A percentile compares a stretch with the other conserved stretches of the same genome.
These are phyloP conservation scores for Monilinia polystroma DNA, from an alignment of 2,329 filamentous ascomycete species.

Conservation along the genomic window DNA sequence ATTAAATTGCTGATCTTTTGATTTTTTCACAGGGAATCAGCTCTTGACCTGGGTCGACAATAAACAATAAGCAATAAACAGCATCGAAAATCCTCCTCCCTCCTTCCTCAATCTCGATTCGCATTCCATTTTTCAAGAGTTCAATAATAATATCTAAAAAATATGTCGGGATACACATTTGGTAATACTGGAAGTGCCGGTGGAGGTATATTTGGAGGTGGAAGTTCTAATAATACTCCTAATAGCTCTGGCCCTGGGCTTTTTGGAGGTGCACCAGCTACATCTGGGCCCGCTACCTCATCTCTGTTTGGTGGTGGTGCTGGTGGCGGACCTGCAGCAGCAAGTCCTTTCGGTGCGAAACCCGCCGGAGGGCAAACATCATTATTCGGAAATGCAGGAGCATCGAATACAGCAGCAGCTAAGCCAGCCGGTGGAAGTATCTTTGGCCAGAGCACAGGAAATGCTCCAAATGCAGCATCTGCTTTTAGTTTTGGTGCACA, in stretches of 20 bases:
- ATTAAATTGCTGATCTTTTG: slow-evolving; percentile 15
- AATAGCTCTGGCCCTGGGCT: slow-evolving; percentile 20
- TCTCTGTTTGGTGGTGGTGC: slow-evolving; percentile 27
- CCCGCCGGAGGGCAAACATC: slow-evolving; percentile 11
- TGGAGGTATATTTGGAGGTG: slow-evolving; percentile 14
- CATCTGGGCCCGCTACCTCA: slow-evolving; percentile 29
- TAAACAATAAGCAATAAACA: slow-evolving; percentile 5
- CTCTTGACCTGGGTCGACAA: slow-evolving; percentile 8
- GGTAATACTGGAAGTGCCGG: slow-evolving; percentile 31
- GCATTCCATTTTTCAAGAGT: not conserved
- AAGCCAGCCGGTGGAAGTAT: slow-evolving; percentile 28
- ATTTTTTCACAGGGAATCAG: slow-evolving; percentile 9
- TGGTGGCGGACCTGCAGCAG: slow-evolving; percentile 8
- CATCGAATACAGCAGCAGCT: slow-evolving; percentile 12
- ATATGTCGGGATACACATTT: slow-evolving; percentile 41
- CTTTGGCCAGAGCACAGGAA: slow-evolving; percentile 37
- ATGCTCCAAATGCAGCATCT: slow-evolving; percentile 33
- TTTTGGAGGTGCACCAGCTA: slow-evolving; percentile 23
- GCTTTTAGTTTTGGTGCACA: slow-evolving; percentile 20
- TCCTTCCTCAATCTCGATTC: slow-evolving; percentile 12
- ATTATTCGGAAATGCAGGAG: slow-evolving; percentile 15
- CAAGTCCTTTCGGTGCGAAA: slow-evolving; percentile 11
- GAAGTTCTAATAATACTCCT: slow-evolving; percentile 18
- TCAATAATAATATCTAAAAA: slow-evolving; percentile 30
- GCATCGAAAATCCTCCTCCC: slow-evolving; percentile 11